Percentiles rank a stretch among this genome's conserved stretches.
Conservation (phyloP, 495 filamentous ascomycete species). For the Thermochaetoides thermophila region DNA sequence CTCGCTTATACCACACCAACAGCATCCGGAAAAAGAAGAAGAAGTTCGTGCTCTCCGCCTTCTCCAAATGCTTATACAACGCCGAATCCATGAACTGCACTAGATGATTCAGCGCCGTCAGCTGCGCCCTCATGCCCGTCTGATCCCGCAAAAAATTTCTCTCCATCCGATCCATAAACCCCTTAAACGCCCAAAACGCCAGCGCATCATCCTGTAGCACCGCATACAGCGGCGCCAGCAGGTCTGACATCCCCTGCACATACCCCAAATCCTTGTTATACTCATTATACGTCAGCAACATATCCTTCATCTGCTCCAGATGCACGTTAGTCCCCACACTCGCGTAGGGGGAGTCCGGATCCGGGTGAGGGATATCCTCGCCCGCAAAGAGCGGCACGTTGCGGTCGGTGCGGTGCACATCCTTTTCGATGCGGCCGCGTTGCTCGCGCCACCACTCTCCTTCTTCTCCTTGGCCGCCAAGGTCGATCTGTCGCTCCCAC, state of each 20-base stretch:
- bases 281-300: slow-evolving; percentile 96
- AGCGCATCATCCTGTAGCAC: slow-evolving; percentile 93
- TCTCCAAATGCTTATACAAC: slow-evolving; percentile 78
- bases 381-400: slow-evolving; percentile 85
- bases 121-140: slow-evolving; percentile 84
- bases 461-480: slow-evolving; percentile 56
- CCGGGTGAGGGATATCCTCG: slow-evolving; percentile 95
- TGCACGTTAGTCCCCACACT: slow-evolving; percentile 89
- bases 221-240: slow-evolving; percentile 89
- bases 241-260: slow-evolving; percentile 96
- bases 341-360: slow-evolving; percentile 90
- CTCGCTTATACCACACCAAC: slow-evolving; percentile 95
- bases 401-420: slow-evolving; percentile 93
- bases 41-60: slow-evolving; percentile 89
- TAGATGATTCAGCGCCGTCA: slow-evolving; percentile 79
- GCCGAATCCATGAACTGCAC: slow-evolving; percentile 93
- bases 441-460: slow-evolving; percentile 96
- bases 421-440: slow-evolving; percentile 86
- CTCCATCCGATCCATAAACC: slow-evolving; percentile 96
- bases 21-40: slow-evolving; percentile 99
- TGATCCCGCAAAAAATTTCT: slow-evolving; percentile 95
- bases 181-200: slow-evolving; percentile 92
- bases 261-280: slow-evolving; percentile 88
- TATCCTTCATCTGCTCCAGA: slow-evolving; percentile 96
- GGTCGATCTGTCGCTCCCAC: slow-evolving; percentile 89